Percentiles rank a stretch among this genome's conserved stretches.
Evolutionary conservation across 108 stramenopile species (phyloP).

Genomic region (Conticribra guillardii): DNA sequence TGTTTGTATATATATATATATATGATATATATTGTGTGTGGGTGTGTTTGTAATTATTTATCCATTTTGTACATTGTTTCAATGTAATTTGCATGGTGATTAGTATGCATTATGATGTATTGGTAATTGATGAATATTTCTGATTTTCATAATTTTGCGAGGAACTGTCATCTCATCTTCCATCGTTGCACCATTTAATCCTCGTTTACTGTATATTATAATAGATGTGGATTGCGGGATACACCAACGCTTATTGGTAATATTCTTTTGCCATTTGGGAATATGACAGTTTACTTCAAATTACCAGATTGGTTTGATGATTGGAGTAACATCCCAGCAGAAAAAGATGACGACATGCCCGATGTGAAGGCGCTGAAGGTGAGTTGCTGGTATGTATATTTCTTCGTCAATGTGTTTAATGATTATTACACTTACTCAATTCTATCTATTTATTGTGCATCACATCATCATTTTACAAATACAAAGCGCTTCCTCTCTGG

Average conservation of each 20-base stretch:
- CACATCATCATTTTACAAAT: background rate
- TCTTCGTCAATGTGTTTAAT: background rate
- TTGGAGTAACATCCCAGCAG: conserved; percentile 44
- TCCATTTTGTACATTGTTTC: too few species aligned
- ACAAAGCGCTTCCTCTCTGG: conserved; percentile 55
- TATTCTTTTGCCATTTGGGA: conserved; percentile 59
- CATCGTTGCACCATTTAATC: background rate
- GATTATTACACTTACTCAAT: background rate
- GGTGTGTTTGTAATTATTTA: too few species aligned
- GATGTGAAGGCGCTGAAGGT: conserved; percentile 68
- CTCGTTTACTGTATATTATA: background rate
- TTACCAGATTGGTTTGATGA: conserved; percentile 64
- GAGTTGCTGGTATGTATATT: background rate
- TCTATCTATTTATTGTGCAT: background rate
- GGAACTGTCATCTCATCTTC: background rate
- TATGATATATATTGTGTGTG: too few species aligned
- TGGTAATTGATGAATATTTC: too few species aligned
- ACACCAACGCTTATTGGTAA: conserved; percentile 58
- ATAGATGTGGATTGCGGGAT: conserved; percentile 59
- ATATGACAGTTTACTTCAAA: conserved; percentile 60
- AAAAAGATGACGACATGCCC: conserved; percentile 47
- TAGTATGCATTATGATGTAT: too few species aligned
- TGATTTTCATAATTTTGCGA: too few species aligned
- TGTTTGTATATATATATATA: too few species aligned
- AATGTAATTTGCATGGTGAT: too few species aligned